A percentile compares a stretch with the other conserved stretches of the same genome.
Evolutionary conservation across 805 yeast species (phyloP).

Genomic region (Candida xiaguanensis): DNA sequence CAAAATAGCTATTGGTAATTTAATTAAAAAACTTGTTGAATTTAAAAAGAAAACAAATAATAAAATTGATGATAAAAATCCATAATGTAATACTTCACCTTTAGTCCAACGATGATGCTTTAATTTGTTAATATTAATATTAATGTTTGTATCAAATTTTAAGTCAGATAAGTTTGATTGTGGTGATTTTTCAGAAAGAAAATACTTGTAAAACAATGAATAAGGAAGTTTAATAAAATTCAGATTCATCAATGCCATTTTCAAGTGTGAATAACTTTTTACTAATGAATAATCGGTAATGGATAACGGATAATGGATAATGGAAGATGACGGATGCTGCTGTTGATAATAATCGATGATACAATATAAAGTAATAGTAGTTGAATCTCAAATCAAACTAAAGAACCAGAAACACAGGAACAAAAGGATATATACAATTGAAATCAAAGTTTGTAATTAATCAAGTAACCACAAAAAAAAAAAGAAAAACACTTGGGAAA

Average conservation of each 20-base stretch:
- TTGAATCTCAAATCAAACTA: too few relatives aligned
- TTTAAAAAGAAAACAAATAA: constrained; percentile 55
- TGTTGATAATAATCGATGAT: too few relatives aligned
- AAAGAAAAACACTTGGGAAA: too few relatives aligned
- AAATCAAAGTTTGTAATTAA: too few relatives aligned
- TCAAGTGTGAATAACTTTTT: too few relatives aligned
- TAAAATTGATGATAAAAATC: constrained; percentile 49
- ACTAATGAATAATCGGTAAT: too few relatives aligned
- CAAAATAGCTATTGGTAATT: constrained; percentile 38
- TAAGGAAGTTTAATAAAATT: constrained; percentile 32
- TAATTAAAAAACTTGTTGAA: constrained; percentile 49
- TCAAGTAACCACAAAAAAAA: too few relatives aligned
- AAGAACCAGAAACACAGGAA: too few relatives aligned
- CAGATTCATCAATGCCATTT: constrained; percentile 6
- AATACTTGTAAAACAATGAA: constrained; percentile 46
- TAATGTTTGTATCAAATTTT: constrained; percentile 46
- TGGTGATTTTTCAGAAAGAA: constrained; percentile 51
- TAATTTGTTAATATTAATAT: constrained; percentile 37
- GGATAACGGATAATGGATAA: too few relatives aligned
- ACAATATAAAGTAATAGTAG: too few relatives aligned
- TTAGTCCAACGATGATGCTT: constrained; percentile 39
- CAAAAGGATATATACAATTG: too few relatives aligned
- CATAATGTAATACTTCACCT: constrained; percentile 51
- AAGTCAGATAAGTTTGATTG: constrained; percentile 49
- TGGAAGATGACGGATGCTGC: too few relatives aligned